phyloP scores from a whole-genome alignment of 106 monocot genomes.

The Dendrobium nobile region DNA sequence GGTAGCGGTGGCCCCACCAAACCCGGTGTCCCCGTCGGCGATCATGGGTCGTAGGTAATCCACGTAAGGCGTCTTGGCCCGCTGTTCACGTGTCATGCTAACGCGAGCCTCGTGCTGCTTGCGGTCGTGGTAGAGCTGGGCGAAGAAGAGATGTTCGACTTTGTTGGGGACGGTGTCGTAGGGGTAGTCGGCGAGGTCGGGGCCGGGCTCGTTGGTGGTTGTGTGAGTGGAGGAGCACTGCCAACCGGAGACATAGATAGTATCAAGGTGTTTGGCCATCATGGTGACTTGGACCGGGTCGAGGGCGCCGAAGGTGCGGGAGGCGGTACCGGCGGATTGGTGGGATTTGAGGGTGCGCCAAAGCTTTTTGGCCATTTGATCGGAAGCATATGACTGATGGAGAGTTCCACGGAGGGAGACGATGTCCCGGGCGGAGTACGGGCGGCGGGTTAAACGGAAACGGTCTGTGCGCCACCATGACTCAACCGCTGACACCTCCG shows the following conservation, averaged over 20 bases:
- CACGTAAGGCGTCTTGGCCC: constrained; percentile 54
- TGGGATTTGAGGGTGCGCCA: constrained; percentile 79
- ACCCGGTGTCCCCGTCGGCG: constrained; percentile 88
- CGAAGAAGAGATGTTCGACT: constrained; percentile 88
- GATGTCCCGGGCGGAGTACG: constrained; percentile 76
- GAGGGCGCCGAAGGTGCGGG: constrained; percentile 87
- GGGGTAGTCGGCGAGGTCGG: constrained; percentile 94
- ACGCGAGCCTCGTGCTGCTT: constrained; percentile 80
- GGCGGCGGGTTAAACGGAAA: constrained; percentile 72
- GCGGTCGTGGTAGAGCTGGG: constrained; percentile 88
- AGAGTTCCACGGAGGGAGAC: constrained; percentile 77
- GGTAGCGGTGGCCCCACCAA: constrained; percentile 85
- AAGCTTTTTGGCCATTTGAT: constrained; percentile 71
- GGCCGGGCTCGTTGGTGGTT: constrained; percentile 84
- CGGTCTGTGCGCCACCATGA: constrained; percentile 77
- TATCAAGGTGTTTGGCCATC: constrained; percentile 92
- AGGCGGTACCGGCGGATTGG: constrained; percentile 73
- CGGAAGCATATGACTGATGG: constrained; percentile 71
- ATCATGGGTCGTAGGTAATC: constrained; percentile 88
- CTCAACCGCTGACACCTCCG: constrained; percentile 76
- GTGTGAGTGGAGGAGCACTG: constrained; percentile 98
- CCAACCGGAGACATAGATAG: constrained; percentile 94
- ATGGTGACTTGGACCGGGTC: constrained; percentile 91
- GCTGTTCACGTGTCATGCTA: constrained; percentile 55
- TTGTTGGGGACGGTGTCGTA: constrained; percentile 98